Percentiles rank a stretch among this genome's conserved stretches.
These are phyloP conservation scores for Penicillium sp. DNA, from an alignment of 2,329 filamentous ascomycete species.

Conservation along the genomic window DNA sequence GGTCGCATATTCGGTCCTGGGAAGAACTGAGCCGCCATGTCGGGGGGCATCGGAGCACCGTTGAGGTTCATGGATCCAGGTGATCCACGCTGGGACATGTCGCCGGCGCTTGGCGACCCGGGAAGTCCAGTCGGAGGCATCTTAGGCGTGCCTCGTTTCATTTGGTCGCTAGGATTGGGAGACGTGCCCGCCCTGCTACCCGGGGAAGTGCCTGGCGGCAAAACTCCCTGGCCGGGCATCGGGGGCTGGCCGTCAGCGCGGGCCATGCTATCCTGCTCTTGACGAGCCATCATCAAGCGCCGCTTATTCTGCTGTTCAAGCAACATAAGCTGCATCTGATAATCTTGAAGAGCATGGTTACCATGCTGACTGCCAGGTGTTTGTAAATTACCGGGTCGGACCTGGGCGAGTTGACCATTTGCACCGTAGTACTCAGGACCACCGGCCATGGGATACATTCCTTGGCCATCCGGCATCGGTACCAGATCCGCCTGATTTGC, in stretches of 20 bases:
- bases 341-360: conserved; percentile 66
- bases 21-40: conserved; percentile 45
- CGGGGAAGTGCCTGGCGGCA: conserved; percentile 57
- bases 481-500: conserved; percentile 81
- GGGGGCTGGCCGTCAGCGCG: conserved; percentile 50
- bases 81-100: conserved; percentile 58
- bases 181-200: conserved; percentile 57
- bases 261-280: conserved; percentile 63
- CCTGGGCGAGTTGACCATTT: conserved; percentile 53
- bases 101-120: conserved; percentile 56
- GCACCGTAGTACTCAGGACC: conserved; percentile 57
- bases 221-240: conserved; percentile 45
- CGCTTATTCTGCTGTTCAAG: conserved; percentile 68
- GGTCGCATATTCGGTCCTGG: conserved; percentile 56
- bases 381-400: conserved; percentile 38
- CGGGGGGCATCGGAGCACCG: conserved; percentile 49
- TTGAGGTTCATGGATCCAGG: conserved; percentile 59
- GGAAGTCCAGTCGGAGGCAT: conserved; percentile 57
- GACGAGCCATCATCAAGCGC: conserved; percentile 62
- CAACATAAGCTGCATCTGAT: conserved; percentile 68
- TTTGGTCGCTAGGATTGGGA: conserved; percentile 60
- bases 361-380: conserved; percentile 42
- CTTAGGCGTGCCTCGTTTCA: conserved; percentile 62
- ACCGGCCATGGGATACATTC: conserved; percentile 39
- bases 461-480: conserved; percentile 62